Conservation (phyloP, 345 rosid species). For the Zanthoxylum bungeanum region DNA sequence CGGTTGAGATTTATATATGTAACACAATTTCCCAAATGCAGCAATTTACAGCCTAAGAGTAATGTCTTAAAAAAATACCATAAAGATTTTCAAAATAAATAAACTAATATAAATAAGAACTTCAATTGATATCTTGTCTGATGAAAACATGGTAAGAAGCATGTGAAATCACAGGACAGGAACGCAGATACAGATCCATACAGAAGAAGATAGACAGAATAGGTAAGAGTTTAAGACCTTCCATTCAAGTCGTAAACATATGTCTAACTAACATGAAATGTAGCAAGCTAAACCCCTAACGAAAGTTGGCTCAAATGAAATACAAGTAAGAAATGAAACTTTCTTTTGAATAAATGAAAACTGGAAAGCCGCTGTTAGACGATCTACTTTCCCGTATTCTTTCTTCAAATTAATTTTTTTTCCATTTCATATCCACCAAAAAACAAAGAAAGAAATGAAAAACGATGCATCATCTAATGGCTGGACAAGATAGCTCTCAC, state of each 20-base stretch:
- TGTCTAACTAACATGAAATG: neutral
- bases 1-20: neutral
- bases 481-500: neutral
- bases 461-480: neutral
- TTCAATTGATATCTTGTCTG: neutral
- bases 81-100: neutral
- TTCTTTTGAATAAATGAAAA: neutral
- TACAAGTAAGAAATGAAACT: neutral
- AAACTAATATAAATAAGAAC: neutral
- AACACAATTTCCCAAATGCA: neutral
- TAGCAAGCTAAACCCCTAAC: neutral
- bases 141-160: neutral
- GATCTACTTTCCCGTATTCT: neutral
- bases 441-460: neutral
- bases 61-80: neutral
- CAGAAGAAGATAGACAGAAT: neutral
- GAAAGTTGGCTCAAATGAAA: neutral
- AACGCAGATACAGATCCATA: neutral
- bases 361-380: neutral
- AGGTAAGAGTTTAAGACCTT: neutral
- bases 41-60: neutral
- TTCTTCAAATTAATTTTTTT: neutral
- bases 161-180: neutral
- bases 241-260: neutral
- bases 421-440: neutral